Evolutionary conservation across 148 eudicot genomes (phyloP).

Genomic region (Polygonum aviculare): DNA sequence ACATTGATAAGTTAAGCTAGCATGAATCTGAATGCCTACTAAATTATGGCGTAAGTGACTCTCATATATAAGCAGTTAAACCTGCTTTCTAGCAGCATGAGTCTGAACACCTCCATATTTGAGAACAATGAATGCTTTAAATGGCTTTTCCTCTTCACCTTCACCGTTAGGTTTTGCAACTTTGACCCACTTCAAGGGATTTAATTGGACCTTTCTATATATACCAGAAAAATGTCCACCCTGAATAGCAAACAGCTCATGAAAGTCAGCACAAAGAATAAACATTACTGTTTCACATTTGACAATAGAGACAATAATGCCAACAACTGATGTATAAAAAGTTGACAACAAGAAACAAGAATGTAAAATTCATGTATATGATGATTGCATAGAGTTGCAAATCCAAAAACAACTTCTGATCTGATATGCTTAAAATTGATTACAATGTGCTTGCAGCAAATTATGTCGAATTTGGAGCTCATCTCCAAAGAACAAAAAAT

Average conservation of each 20-base stretch:
- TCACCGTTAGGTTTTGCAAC: conserved; percentile 68
- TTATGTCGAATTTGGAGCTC: neutral
- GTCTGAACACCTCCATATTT: conserved; percentile 99
- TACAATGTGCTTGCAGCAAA: neutral
- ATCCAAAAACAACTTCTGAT: neutral
- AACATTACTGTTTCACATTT: neutral
- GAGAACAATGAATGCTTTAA: conserved; percentile 96
- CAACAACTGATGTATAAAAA: neutral
- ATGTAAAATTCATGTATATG: neutral
- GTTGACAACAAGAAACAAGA: too few species aligned
- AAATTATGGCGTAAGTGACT: neutral
- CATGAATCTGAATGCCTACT: neutral
- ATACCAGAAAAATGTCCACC: conserved; percentile 99
- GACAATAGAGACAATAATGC: neutral
- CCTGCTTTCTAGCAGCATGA: conserved; percentile 99
- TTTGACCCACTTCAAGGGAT: conserved; percentile 89
- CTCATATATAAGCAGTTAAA: conserved; percentile 11
- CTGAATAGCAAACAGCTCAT: conserved; percentile 21
- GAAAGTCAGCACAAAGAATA: neutral
- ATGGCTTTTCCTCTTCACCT: conserved; percentile 91
- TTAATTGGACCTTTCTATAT: conserved; percentile 91
- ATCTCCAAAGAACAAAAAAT: too few species aligned
- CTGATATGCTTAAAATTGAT: neutral
- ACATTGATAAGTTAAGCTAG: neutral
- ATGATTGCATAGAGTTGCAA: neutral